Evolutionary conservation across 768 basidiomycete species (phyloP), one percentile per base, ranked within the genome.

Genomic region (Neoboletus subvelutipes): DNA sequence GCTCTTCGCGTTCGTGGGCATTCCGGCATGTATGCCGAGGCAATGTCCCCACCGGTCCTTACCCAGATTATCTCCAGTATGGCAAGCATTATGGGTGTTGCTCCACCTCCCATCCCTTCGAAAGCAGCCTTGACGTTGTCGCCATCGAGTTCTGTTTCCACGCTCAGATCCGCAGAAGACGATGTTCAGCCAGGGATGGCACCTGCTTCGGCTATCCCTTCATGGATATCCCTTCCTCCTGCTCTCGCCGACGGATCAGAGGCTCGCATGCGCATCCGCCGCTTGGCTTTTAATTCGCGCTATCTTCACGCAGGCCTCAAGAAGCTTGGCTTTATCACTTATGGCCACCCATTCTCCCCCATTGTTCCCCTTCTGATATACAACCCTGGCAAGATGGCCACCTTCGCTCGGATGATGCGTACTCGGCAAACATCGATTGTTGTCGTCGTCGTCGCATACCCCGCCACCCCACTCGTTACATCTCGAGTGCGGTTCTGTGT

Each of bases 311-410:
- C 81, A 6, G 96, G 86, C 1, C 80, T 99, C 54, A 78, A 82
- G 64, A 95, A 92, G 67, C 84, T 99, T 34, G 97, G 97, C 0
- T 99, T 99, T 80, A 96, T 99, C 77, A 92, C 91, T 7, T 97
- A 94, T 66, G 96, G 96, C 0, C 86, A 92, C 72, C 83, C 86
- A 36, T 86, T 92, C 63, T 94, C 92, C 28, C 96, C 97, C 2
- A 92, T 99, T 64, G 88, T 98, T 4, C 96, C 97, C 0, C 77
- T 98, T 45, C 78, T 99, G 50, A 75, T 98, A 33, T 98, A 93
- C 81, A 85, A 92, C 71, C 92, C 92, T 0, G 95, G 90, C 50
- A 98, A 97, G 78, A 93, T 98, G 92, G 82, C 83, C 57, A 80
- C 88, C 67, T 96, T 98, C 79, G 88, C 89, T 61, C 82, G 90